Conservation (phyloP, 2,329 filamentous ascomycete species). For the Mycocentrospora acerina region DNA sequence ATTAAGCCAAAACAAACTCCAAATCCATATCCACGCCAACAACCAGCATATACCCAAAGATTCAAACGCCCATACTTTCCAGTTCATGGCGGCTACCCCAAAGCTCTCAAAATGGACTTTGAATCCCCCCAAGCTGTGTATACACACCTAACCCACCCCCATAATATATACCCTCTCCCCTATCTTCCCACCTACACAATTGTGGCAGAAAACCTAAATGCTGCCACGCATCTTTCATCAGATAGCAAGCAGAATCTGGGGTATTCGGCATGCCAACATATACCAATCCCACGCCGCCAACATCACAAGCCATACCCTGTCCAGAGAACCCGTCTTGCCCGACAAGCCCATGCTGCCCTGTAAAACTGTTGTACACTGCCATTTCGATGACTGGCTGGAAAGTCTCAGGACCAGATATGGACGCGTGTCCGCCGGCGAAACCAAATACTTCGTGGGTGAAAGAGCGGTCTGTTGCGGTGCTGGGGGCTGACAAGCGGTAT, state of each 20-base stretch:
- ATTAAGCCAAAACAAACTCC: no score
- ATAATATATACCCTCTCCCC: conserved; percentile 10
- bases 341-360: conserved; percentile 15
- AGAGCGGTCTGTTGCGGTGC: conserved; percentile 30
- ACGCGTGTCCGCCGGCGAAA: conserved; percentile 44
- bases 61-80: no score
- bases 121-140: conserved; percentile 28
- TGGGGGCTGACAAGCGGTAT: conserved; percentile 18
- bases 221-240: conserved; percentile 24
- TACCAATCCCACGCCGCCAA: conserved; percentile 17
- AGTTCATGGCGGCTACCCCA: conserved; percentile 16
- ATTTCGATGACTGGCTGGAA: conserved; percentile 40
- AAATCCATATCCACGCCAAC: no score
- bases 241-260: conserved; percentile 16
- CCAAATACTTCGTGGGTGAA: conserved; percentile 40
- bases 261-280: conserved; percentile 10
- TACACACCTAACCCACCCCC: conserved; percentile 5
- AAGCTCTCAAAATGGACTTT: conserved; percentile 29
- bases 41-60: no score
- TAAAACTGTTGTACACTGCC: conserved; percentile 19
- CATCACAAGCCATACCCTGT: conserved; percentile 11
- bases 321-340: conserved; percentile 15
- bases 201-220: conserved; percentile 1
- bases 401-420: conserved; percentile 26
- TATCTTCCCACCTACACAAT: conserved; percentile 10